Base-by-base conservation (phyloP, 202 grass and related monocot species). In the Dendrocalamus latiflorus region DNA sequence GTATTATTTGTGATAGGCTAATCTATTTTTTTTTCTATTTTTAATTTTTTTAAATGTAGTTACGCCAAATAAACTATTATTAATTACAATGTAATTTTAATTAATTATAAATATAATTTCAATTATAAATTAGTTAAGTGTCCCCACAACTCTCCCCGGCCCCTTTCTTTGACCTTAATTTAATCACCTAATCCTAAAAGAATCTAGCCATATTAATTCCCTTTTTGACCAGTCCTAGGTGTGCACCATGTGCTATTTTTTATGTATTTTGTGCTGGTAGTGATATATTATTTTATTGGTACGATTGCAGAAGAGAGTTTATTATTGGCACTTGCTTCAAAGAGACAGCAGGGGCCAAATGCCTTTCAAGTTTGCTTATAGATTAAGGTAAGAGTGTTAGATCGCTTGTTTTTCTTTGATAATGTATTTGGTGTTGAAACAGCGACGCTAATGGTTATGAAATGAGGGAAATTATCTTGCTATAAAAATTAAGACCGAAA, bases 161-260 rank as follows among this genome's bases (percentile, higher is more conserved):
- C 60, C 77, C 45, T 48, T 72, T 88, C 71, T 80, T 82, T 88
- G 77, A 82, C 72, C 78, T 84, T 89, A 77, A 74, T 88, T 74
- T 88, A 88, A 88, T 82, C 65, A 78, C 73, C 59, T 82, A 77
- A 85, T 84, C 57, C 77, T 74, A 85, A 88, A 88, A 73, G 89
- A 85, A 88, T 85, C 85, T 85, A 76, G 60, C 47, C 50, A 54
- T 77, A 87, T 82, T 57, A 81, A 72, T 80, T 72, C 74, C 77
- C 54, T 64, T 47, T 88, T 91, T 91, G 77, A 88, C 82, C 71
- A 82, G 72, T 74, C 82, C 66, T 85, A 63, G 86, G 49, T 47
- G 55, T 26, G 69, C 69, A 65, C 66, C 26, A 3, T 65, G 34
- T 72, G 45, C 56, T 68, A 77, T 65, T 66, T 81, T 76, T 81